Percentiles rank a stretch among this genome's conserved stretches.
Evolutionary conservation across 2,329 filamentous ascomycete genomes (phyloP).

Genomic region (Lecanicillium sp.): DNA sequence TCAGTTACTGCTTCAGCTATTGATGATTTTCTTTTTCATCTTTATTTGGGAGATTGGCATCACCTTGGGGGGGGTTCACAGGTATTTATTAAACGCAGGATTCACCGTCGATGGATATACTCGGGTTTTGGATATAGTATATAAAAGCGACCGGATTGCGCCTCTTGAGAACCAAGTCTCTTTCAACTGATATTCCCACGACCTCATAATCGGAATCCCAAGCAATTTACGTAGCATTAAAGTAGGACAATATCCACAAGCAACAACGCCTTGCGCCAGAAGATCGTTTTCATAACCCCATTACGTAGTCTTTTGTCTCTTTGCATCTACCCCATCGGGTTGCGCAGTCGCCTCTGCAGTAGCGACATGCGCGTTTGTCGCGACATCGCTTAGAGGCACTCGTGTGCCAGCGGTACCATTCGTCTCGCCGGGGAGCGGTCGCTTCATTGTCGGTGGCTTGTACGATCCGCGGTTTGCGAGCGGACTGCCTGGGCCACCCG

Average conservation of each 20-base stretch:
- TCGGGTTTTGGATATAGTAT: no score
- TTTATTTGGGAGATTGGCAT: no score
- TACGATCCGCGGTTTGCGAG: slow-evolving; percentile 51
- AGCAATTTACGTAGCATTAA: neutral
- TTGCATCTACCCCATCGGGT: slow-evolving; percentile 32
- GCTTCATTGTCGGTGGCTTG: slow-evolving; percentile 50
- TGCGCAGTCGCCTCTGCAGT: slow-evolving; percentile 14
- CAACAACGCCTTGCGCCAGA: neutral
- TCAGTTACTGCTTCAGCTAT: no score
- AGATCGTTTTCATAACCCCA: neutral
- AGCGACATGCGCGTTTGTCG: slow-evolving; percentile 28
- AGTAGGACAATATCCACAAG: neutral
- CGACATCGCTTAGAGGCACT: slow-evolving; percentile 41
- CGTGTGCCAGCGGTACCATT: slow-evolving; percentile 20
- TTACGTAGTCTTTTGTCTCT: slow-evolving; percentile 41
- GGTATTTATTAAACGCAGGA: no score
- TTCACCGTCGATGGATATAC: no score
- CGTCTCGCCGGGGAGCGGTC: slow-evolving; percentile 29
- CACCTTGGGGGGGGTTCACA: no score
- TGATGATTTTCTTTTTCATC: no score
- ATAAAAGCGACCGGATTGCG: neutral
- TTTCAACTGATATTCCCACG: no score
- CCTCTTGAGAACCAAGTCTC: no score
- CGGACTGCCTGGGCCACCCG: slow-evolving; percentile 44
- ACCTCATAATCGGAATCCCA: neutral